Evolutionary conservation across 2,329 filamentous ascomycete species (phyloP).

Genomic region (Hirsutella thompsonii): DNA sequence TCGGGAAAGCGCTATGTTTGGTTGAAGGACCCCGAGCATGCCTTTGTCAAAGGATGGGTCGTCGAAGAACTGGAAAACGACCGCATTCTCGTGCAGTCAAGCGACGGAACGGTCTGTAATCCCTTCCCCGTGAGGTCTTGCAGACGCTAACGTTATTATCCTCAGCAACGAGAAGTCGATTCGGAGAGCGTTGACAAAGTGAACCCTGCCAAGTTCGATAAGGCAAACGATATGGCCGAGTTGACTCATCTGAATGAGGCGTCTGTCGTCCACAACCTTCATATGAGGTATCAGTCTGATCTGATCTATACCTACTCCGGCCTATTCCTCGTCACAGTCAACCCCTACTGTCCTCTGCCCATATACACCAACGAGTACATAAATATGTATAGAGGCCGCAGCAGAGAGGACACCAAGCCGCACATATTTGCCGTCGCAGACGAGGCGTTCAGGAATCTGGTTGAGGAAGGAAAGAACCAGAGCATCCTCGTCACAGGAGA

Average conservation of each 20-base stretch:
- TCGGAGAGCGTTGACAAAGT: constrained; percentile 91
- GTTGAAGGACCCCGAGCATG: constrained; percentile 75
- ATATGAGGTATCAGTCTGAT: constrained; percentile 89
- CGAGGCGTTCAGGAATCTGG: constrained; percentile 86
- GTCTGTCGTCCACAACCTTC: constrained; percentile 92
- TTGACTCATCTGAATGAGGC: constrained; percentile 96
- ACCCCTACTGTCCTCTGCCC: constrained; percentile 86
- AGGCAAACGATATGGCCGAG: constrained; percentile 98
- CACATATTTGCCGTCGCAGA: constrained; percentile 98
- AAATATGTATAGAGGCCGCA: constrained; percentile 93
- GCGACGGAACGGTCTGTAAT: constrained; percentile 68
- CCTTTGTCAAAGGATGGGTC: constrained; percentile 88
- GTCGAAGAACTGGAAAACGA: constrained; percentile 64
- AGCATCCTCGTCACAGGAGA: constrained; percentile 97
- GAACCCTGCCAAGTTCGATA: constrained; percentile 98
- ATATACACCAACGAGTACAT: constrained; percentile 97
- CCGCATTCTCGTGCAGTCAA: constrained; percentile 75
- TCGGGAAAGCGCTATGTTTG: constrained; percentile 98
- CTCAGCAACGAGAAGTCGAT: constrained; percentile 80
- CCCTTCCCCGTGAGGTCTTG: neutral
- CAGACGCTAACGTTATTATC: constrained; percentile 8
- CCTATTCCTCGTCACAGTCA: constrained; percentile 90
- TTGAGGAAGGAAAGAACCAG: constrained; percentile 91
- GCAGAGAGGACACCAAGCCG: constrained; percentile 84
- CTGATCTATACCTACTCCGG: constrained; percentile 98